Conservation (phyloP, 768 basidiomycete species). For the Leccinum rimulosum region DNA sequence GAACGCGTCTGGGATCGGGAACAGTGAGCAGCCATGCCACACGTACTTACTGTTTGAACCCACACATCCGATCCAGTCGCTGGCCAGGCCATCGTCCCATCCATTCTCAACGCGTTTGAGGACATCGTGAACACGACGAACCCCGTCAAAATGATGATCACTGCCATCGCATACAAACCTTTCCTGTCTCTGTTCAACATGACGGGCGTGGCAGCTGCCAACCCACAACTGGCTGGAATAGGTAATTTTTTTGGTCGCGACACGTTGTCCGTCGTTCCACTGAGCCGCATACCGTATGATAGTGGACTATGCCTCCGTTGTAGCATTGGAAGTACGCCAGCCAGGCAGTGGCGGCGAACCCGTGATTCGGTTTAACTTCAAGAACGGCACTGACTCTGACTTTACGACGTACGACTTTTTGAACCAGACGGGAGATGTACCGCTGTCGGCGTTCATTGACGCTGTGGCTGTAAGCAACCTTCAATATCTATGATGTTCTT, state of each 20-base stretch:
- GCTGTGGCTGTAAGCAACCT: conserved; percentile 34
- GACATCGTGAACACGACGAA: conserved; percentile 49
- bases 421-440: conserved; percentile 46
- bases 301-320: conserved; percentile 63
- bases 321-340: conserved; percentile 59
- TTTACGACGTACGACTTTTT: conserved; percentile 52
- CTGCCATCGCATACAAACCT: conserved; percentile 72
- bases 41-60: background rate
- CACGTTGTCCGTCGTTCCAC: background rate
- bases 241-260: conserved; percentile 34
- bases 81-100: conserved; percentile 60
- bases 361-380: conserved; percentile 62
- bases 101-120: conserved; percentile 52
- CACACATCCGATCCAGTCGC: conserved; percentile 45
- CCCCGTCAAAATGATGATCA: conserved; percentile 55
- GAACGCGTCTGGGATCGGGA: conserved; percentile 57
- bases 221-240: conserved; percentile 55
- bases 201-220: conserved; percentile 52
- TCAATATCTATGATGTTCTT: background rate
- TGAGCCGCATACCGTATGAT: background rate
- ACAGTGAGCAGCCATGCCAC: conserved; percentile 42
- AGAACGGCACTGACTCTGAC: conserved; percentile 53
- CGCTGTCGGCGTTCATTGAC: conserved; percentile 49
- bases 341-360: conserved; percentile 44
- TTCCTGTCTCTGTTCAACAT: conserved; percentile 78